Conservation (phyloP, 805 yeast species). For the Cyberlindnera lachancei region DNA sequence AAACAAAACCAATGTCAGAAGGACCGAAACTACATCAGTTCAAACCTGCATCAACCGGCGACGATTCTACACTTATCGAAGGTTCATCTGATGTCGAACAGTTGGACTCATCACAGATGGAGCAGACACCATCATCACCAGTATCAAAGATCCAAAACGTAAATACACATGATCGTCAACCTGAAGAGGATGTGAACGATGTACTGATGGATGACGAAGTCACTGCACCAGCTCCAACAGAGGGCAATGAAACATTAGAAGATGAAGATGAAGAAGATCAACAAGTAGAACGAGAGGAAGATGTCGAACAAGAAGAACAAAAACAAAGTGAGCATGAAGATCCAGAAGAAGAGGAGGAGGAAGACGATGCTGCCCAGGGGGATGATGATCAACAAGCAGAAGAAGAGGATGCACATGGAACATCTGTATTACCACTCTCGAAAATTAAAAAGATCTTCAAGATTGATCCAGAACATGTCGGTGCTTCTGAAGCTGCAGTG, state of each 20-base stretch:
- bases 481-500: constrained; percentile 66
- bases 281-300: background rate
- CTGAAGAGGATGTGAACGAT: too few relatives aligned
- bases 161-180: background rate
- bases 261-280: background rate
- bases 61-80: constrained; percentile 2
- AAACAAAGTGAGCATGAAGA: constrained; percentile 1
- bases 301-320: background rate
- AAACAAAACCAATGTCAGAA: constrained; percentile 1
- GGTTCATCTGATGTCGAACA: too few relatives aligned
- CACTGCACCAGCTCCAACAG: background rate
- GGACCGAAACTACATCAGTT: constrained; percentile 21
- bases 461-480: constrained; percentile 64
- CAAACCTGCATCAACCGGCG: constrained; percentile 5
- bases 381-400: too few relatives aligned
- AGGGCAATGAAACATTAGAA: background rate
- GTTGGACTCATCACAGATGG: too few relatives aligned
- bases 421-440: constrained; percentile 49
- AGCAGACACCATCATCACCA: too few relatives aligned
- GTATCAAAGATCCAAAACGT: too few relatives aligned
- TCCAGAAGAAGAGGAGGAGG: constrained; percentile 2
- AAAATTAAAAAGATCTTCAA: constrained; percentile 67
- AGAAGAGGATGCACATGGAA: constrained; percentile 22
- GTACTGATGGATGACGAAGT: too few relatives aligned
- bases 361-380: constrained; percentile 3